Evolutionary conservation across 202 grass and related monocot genomes (phyloP), one percentile per base, ranked within the genome.

Genomic region (Elaeis oleifera): DNA sequence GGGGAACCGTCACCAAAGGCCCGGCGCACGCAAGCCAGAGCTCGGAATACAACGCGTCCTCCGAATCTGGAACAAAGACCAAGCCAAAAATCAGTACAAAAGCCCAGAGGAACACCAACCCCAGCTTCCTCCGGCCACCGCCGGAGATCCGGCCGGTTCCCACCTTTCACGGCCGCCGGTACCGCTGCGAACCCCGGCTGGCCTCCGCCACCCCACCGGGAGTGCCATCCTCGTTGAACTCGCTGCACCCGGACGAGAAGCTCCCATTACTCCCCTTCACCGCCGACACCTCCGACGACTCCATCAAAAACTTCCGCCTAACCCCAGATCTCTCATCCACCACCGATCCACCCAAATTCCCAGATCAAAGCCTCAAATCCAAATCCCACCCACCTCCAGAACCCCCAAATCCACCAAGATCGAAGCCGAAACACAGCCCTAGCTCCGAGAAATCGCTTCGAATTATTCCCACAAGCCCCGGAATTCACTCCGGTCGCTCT

Each of bases 21-120:
- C 90, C 90, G 3, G 90, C 90, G 71, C 90, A 96, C 49, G 88
- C 84, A 66, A 68, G 77, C 90, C 90, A 96, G 53, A 96, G 77
- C 80, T 96, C 90, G 75, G 76, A 71, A 76, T 76, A 96, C 65
- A 96, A 60, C 68, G 62, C 78, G 6, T 83, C 83, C 63, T 85
- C 81, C 23, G 52, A 77, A 72, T 73, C 79, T 82, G 50, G 4
- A 51, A 65, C 21, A 51, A 52, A 74, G 64, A 59, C 5, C 8
- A 75, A 24, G 28, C 28, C 14, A 58, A 65, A 68, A 77, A 78
- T 69, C 50, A 54, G 68, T 25, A n/a, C 17, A 44, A 44, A 13
- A 44, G 36, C 8, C 36, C 36, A 44, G 36, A 44, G 9, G 36
- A 44, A 5, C 36, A 44, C 16, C 1, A 50, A 67, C 39, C 19